These are phyloP conservation scores for Rhodamnia argentea DNA, from an alignment of 345 rosid species.

Conservation along the genomic window DNA sequence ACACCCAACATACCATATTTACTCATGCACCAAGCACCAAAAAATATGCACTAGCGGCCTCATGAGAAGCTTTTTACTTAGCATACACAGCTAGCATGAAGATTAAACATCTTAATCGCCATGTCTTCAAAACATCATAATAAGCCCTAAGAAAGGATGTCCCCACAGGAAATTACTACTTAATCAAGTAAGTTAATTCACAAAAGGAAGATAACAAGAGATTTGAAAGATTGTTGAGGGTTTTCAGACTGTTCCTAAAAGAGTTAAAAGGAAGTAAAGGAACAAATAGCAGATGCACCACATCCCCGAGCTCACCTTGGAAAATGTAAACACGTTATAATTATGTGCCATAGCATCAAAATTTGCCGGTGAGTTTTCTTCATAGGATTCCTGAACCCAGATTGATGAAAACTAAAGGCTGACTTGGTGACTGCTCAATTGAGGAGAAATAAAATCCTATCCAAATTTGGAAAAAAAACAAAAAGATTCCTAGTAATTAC, in stretches of 20 bases:
- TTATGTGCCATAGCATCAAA: slow-evolving; percentile 84
- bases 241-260: too few species aligned
- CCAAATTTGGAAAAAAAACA: neutral
- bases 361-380: slow-evolving; percentile 71
- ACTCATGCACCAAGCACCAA: too few species aligned
- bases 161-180: neutral
- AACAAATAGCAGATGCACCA: neutral
- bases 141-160: too few species aligned
- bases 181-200: neutral
- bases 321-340: slow-evolving; percentile 53
- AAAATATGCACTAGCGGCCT: too few species aligned
- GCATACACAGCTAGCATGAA: too few species aligned
- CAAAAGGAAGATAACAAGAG: too few species aligned
- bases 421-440: slow-evolving; percentile 88
- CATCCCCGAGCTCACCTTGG: slow-evolving; percentile 55
- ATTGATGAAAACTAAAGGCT: slow-evolving; percentile 82
- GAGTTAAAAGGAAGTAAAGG: neutral
- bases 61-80: too few species aligned
- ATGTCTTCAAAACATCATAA: too few species aligned
- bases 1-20: too few species aligned
- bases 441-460: slow-evolving; percentile 45
- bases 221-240: too few species aligned
- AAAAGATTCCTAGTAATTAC: neutral
- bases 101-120: too few species aligned
- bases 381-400: slow-evolving; percentile 74